phyloP scores from a whole-genome alignment of 2,329 filamentous ascomycete species.

The Elsinoe arachidis region DNA sequence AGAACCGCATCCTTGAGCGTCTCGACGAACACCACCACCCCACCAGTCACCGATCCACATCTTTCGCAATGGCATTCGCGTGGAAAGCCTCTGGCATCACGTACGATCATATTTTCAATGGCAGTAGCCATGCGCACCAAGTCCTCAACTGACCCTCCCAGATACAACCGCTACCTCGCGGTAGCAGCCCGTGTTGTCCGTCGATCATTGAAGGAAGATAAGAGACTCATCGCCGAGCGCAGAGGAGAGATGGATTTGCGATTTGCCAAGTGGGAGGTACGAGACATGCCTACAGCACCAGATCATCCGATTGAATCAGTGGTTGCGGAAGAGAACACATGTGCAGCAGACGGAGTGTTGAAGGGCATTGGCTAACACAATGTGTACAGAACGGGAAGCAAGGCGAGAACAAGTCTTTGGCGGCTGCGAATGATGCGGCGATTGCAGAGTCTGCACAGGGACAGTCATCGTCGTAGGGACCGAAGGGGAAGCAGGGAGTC shows the following conservation, averaged over 20 bases:
- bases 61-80: slow-evolving; percentile 79
- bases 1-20: neutral
- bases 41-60: slow-evolving; percentile 16
- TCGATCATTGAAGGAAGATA: slow-evolving; percentile 92
- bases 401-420: slow-evolving; percentile 70
- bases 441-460: slow-evolving; percentile 25
- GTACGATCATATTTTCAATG: slow-evolving; percentile 48
- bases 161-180: slow-evolving; percentile 99
- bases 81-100: slow-evolving; percentile 98
- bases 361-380: slow-evolving; percentile 14
- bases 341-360: slow-evolving; percentile 6
- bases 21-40: slow-evolving; percentile 7
- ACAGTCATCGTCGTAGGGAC: slow-evolving; percentile 1
- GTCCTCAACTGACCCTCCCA: slow-evolving; percentile 34
- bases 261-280: slow-evolving; percentile 93
- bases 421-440: slow-evolving; percentile 44
- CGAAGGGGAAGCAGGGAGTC: neutral
- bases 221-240: slow-evolving; percentile 78
- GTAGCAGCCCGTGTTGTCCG: slow-evolving; percentile 91
- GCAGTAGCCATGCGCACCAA: neutral
- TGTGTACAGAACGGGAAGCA: slow-evolving; percentile 81
- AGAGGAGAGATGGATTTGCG: slow-evolving; percentile 81
- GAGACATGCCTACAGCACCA: slow-evolving; percentile 31
- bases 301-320: neutral
- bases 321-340: neutral